These are phyloP conservation scores for Tubosaeta brunneosetosa DNA, from an alignment of 768 basidiomycete genomes.

Conservation along the genomic window DNA sequence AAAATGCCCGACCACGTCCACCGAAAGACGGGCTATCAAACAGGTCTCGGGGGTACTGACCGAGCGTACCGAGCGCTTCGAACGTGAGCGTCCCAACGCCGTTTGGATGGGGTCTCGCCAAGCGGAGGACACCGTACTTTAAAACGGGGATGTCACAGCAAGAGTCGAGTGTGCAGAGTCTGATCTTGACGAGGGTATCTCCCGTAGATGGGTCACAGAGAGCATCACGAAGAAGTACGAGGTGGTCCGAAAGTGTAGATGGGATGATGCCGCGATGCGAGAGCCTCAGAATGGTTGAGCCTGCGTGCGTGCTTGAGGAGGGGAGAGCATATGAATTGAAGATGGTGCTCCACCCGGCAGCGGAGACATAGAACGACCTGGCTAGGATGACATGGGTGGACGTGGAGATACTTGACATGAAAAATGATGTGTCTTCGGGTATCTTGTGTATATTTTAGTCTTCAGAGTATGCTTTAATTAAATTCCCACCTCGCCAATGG, in stretches of 20 bases:
- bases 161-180: neutral
- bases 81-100: conserved; percentile 10
- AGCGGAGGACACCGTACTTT: conserved; percentile 8
- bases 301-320: neutral
- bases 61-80: neutral
- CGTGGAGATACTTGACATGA: conserved; percentile 11
- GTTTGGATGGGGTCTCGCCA: neutral
- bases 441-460: neutral
- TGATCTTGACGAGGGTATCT: conserved; percentile 12
- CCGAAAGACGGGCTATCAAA: conserved; percentile 13
- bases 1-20: conserved; percentile 10
- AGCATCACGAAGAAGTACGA: conserved; percentile 13
- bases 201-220: conserved; percentile 1
- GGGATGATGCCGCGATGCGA: conserved; percentile 13
- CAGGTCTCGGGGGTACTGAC: neutral
- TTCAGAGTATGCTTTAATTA: neutral
- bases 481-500: neutral
- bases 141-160: neutral
- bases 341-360: conserved; percentile 5
- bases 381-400: conserved; percentile 20
- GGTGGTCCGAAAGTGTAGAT: neutral
- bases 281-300: neutral
- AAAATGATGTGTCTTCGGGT: neutral
- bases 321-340: conserved; percentile 14
- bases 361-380: neutral